phyloP scores from a whole-genome alignment of 2,329 filamentous ascomycete species.

The Pyricularia grisea region DNA sequence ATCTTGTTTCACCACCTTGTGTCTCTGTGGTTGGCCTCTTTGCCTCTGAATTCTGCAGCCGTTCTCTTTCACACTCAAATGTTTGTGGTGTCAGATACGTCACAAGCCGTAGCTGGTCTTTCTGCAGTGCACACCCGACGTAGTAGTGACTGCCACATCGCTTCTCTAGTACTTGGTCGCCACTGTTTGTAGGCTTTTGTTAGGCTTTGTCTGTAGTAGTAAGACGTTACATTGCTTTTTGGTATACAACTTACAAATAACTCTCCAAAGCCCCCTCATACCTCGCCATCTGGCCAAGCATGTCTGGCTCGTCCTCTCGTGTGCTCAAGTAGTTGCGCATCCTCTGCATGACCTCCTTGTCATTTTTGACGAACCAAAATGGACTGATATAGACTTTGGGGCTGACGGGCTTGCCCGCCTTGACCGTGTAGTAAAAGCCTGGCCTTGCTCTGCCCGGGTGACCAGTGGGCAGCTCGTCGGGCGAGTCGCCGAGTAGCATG shows the following conservation, averaged over 20 bases:
- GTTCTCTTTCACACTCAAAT: neutral
- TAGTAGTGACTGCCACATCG: constrained; percentile 1
- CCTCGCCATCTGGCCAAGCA: constrained; percentile 10
- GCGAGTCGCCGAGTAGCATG: constrained; percentile 13
- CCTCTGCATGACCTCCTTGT: constrained; percentile 13
- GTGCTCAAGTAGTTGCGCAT: constrained; percentile 13
- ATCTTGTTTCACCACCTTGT: too few relatives aligned
- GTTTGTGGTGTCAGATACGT: neutral
- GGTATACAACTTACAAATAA: constrained; percentile 7
- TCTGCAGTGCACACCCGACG: neutral
- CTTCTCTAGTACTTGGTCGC: neutral
- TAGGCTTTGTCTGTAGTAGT: neutral
- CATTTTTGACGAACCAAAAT: constrained; percentile 13
- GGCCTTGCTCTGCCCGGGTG: constrained; percentile 13
- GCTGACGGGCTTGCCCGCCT: constrained; percentile 12
- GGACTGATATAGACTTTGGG: constrained; percentile 16
- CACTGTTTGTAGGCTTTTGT: neutral
- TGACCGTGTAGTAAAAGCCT: constrained; percentile 15
- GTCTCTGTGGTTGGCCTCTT: neutral
- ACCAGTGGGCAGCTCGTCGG: constrained; percentile 11
- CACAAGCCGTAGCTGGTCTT: neutral
- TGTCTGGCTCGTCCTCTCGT: constrained; percentile 5
- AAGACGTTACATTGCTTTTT: too few relatives aligned
- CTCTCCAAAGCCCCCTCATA: constrained; percentile 13
- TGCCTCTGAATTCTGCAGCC: neutral